phyloP scores from a whole-genome alignment of 2,329 filamentous ascomycete genomes.

The Stromatinia cepivora region DNA sequence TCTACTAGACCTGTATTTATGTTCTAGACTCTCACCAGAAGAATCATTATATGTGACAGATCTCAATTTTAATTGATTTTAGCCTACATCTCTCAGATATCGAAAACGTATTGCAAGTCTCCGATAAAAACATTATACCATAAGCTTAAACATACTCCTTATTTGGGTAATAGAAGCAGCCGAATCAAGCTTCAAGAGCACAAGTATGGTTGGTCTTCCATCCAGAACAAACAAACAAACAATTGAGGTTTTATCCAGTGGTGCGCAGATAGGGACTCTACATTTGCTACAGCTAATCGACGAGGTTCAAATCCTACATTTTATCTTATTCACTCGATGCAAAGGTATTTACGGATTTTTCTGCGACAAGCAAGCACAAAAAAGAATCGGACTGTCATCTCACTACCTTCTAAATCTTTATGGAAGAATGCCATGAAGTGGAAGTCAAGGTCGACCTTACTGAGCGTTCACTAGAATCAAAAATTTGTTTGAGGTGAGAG shows the following conservation, averaged over 20 bases:
- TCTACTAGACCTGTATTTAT: neutral
- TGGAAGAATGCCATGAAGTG: neutral
- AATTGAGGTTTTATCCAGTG: too few relatives aligned
- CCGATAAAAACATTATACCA: neutral
- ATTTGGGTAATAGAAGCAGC: too few relatives aligned
- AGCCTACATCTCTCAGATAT: accelerated
- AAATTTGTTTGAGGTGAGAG: accelerated
- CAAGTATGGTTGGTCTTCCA: too few relatives aligned
- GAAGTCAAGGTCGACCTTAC: neutral
- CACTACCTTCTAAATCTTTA: neutral
- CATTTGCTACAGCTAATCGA: too few relatives aligned
- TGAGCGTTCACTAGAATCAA: too few relatives aligned
- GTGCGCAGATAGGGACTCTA: too few relatives aligned
- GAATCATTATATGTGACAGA: neutral
- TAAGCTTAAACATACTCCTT: too few relatives aligned
- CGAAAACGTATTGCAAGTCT: neutral
- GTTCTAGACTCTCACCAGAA: neutral
- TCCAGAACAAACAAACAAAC: too few relatives aligned
- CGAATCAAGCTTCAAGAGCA: too few relatives aligned
- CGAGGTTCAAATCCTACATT: too few relatives aligned
- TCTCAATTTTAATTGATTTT: neutral
- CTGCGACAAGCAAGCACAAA: neutral
- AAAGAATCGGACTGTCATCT: neutral
- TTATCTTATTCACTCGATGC: too few relatives aligned
- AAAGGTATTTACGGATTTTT: too few relatives aligned